Evolutionary conservation across 495 filamentous ascomycete species (phyloP), one percentile per base, ranked within the genome.

Genomic region (Endocarpon pusillum): DNA sequence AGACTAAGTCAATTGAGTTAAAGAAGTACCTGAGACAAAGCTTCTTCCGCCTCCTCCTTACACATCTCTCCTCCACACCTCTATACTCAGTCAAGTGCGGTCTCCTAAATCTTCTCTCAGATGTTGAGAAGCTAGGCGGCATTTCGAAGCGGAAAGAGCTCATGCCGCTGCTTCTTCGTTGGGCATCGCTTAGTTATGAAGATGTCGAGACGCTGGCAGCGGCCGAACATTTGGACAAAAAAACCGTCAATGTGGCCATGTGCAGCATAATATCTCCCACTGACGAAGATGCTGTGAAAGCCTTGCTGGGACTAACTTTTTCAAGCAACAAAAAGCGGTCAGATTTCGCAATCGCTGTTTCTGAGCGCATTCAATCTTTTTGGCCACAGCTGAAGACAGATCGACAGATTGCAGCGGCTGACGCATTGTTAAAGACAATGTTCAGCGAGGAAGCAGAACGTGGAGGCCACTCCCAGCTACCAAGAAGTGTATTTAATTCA

Each of bases 371-470:
- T 29, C 64, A 62, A 14, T 57, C 59, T 18, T 61, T 85, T 18
- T 96, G 85, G 84, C 31, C 64, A 11, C 70, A 64, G 1, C 60
- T 91, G 44, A 73, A 78, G 32, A 58, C 67, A 8, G 73, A 83
- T 16, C 53, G 59, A 4, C 73, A 75, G 47, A 44, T 66, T 10
- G 45, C 49, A 2, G 62, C 73, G 19, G 72, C 78, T 5, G n/a
- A n/a, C n/a, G n/a, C n/a, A n/a, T n/a, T n/a, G n/a, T n/a, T n/a
- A n/a, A n/a, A n/a, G n/a, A n/a, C n/a, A n/a, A n/a, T n/a, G n/a
- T n/a, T n/a, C n/a, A n/a, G n/a, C n/a, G n/a, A n/a, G n/a, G n/a
- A n/a, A n/a, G n/a, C n/a, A n/a, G n/a, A n/a, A n/a, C n/a, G n/a
- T n/a, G n/a, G n/a, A n/a, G n/a, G n/a, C n/a, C n/a, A n/a, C n/a